These are phyloP conservation scores for Pseudozyma sp. DNA, from an alignment of 1,284 basidiomycete genomes.

Conservation along the genomic window DNA sequence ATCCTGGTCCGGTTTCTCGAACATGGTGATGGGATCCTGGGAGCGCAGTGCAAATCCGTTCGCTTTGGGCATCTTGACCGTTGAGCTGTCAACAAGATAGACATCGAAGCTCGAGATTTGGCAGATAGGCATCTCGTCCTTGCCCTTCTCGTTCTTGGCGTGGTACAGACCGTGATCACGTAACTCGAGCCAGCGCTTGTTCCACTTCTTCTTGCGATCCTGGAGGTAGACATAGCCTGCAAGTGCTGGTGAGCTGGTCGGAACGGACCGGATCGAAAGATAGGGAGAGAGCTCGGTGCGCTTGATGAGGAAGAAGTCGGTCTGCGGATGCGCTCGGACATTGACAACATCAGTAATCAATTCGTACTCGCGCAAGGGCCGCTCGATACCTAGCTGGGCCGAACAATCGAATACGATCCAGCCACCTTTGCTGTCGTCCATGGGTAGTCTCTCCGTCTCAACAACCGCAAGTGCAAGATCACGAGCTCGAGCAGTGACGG, in stretches of 20 bases:
- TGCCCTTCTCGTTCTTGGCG: constrained; percentile 67
- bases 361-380: constrained; percentile 67
- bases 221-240: constrained; percentile 65
- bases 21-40: constrained; percentile 57
- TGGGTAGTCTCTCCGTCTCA: constrained; percentile 49
- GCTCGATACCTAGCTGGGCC: constrained; percentile 58
- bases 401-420: constrained; percentile 66
- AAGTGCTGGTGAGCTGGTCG: constrained; percentile 53
- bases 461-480: constrained; percentile 55
- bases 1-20: constrained; percentile 63
- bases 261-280: constrained; percentile 55
- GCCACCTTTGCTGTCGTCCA: constrained; percentile 53
- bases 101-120: constrained; percentile 63
- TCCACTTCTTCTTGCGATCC: constrained; percentile 63
- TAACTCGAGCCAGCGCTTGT: constrained; percentile 66
- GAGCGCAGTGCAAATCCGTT: constrained; percentile 63
- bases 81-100: constrained; percentile 57
- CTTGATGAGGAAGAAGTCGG: constrained; percentile 64
- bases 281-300: constrained; percentile 59
- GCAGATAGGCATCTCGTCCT: constrained; percentile 60
- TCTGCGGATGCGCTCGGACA: constrained; percentile 40
- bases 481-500: constrained; percentile 50
- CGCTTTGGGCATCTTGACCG: constrained; percentile 59
- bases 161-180: constrained; percentile 64
- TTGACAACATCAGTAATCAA: constrained; percentile 57